Evolutionary conservation across 805 yeast genomes (phyloP).

Genomic region (Metschnikowia borealis): DNA sequence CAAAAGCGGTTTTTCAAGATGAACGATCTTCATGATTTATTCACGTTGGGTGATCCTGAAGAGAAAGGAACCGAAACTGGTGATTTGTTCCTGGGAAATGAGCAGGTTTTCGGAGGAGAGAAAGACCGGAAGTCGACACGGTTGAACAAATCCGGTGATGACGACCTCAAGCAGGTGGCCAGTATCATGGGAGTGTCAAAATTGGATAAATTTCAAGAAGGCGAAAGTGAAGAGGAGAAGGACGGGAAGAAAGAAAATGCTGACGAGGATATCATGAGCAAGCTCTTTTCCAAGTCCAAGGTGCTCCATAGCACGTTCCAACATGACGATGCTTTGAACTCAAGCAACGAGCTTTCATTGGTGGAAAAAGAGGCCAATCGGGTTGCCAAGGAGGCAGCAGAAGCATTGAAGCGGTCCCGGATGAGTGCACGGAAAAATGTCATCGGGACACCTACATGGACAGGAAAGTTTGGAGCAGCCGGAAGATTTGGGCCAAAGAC

Average conservation of each 20-base stretch:
- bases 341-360: constrained; percentile 46
- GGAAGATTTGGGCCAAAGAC: constrained; percentile 35
- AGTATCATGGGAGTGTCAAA: constrained; percentile 69
- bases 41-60: constrained; percentile 73
- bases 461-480: constrained; percentile 86
- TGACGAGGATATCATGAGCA: constrained; percentile 60
- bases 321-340: constrained; percentile 72
- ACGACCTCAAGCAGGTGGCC: constrained; percentile 65
- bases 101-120: constrained; percentile 31
- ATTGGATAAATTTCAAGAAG: constrained; percentile 59
- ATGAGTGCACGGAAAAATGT: constrained; percentile 40
- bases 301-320: constrained; percentile 64
- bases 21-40: constrained; percentile 87
- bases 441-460: constrained; percentile 92
- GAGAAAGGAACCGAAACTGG: constrained; percentile 68
- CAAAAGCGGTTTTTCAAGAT: constrained; percentile 89
- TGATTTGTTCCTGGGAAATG: constrained; percentile 52
- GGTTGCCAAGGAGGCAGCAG: constrained; percentile 50
- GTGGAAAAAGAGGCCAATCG: constrained; percentile 64
- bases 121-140: constrained; percentile 31
- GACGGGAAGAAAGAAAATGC: constrained; percentile 33
- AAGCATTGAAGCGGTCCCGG: constrained; percentile 59
- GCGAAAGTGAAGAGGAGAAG: constrained; percentile 34
- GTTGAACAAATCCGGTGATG: constrained; percentile 44
- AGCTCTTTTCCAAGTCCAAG: constrained; percentile 65